These are phyloP conservation scores for Cotoneaster glaucophyllus DNA, from an alignment of 306 rosid species.

Conservation along the genomic window DNA sequence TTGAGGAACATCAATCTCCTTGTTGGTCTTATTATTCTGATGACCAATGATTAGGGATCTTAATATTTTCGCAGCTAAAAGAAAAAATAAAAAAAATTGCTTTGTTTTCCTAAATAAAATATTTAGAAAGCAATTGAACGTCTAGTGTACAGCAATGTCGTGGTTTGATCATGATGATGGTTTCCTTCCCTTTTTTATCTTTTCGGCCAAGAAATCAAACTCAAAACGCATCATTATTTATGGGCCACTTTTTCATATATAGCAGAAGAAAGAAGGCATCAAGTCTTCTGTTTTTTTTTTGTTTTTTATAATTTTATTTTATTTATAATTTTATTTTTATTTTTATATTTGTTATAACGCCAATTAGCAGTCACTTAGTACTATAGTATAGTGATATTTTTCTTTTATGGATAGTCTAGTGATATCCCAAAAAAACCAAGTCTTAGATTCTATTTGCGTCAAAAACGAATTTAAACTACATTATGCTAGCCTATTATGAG, in stretches of 20 bases:
- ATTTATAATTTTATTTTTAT: too few relatives aligned
- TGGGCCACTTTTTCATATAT: constrained; percentile 29
- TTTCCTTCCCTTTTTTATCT: constrained; percentile 38
- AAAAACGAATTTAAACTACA: too few relatives aligned
- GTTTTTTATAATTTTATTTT: too few relatives aligned
- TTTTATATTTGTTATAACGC: not conserved
- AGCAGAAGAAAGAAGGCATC: constrained; percentile 1
- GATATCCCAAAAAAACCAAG: too few relatives aligned
- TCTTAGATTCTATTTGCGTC: too few relatives aligned
- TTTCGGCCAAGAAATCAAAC: constrained; percentile 26
- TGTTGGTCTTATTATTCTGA: constrained; percentile 9
- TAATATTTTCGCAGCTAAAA: constrained; percentile 3
- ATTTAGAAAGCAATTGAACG: constrained; percentile 1
- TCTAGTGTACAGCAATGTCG: constrained; percentile 34
- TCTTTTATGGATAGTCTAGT: too few relatives aligned
- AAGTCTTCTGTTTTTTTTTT: not conserved
- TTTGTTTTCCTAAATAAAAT: constrained; percentile 17
- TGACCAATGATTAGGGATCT: constrained; percentile 40
- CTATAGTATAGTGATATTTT: rapidly evolving
- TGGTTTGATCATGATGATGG: constrained; percentile 29
- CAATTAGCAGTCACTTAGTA: not conserved
- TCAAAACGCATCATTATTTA: constrained; percentile 37
- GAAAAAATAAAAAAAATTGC: not conserved
- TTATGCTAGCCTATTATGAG: too few relatives aligned
- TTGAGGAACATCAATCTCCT: constrained; percentile 26